These are phyloP conservation scores for Angomonas ambiguus DNA, from an alignment of 208 protist species.

Conservation along the genomic window DNA sequence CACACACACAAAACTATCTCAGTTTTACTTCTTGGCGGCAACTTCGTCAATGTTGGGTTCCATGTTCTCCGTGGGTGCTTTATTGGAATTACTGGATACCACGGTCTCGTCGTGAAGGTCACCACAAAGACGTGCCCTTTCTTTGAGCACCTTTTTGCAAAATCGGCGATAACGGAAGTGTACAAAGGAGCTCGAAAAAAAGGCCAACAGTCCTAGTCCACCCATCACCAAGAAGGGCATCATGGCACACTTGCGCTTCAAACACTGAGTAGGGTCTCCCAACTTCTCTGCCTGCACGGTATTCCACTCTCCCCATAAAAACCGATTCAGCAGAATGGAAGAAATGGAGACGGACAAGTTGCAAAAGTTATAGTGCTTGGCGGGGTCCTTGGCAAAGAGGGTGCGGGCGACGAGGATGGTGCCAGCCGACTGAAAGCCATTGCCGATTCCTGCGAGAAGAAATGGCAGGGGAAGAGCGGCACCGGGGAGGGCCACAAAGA, in stretches of 20 bases:
- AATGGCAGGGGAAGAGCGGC: constrained; percentile 39
- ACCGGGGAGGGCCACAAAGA: constrained; percentile 35
- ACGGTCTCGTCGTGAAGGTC: neutral
- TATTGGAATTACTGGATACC: no score
- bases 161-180: constrained; percentile 1
- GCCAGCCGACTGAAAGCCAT: constrained; percentile 40
- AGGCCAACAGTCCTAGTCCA: neutral
- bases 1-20: neutral
- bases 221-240: constrained; percentile 5
- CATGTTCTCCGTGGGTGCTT: neutral
- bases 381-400: constrained; percentile 59
- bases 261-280: neutral
- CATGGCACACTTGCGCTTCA: neutral
- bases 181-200: neutral
- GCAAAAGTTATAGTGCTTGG: constrained; percentile 72
- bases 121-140: neutral
- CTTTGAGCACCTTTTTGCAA: neutral
- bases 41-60: neutral
- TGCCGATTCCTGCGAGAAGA: constrained; percentile 39
- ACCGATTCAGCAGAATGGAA: constrained; percentile 44
- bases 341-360: constrained; percentile 26
- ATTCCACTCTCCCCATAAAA: constrained; percentile 27
- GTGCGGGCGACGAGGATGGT: constrained; percentile 51
- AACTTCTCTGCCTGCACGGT: constrained; percentile 2
- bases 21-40: neutral